Percentiles rank a stretch among this genome's conserved stretches.
Evolutionary conservation across 805 yeast species (phyloP).

Genomic region (Jamesozyma piceae): DNA sequence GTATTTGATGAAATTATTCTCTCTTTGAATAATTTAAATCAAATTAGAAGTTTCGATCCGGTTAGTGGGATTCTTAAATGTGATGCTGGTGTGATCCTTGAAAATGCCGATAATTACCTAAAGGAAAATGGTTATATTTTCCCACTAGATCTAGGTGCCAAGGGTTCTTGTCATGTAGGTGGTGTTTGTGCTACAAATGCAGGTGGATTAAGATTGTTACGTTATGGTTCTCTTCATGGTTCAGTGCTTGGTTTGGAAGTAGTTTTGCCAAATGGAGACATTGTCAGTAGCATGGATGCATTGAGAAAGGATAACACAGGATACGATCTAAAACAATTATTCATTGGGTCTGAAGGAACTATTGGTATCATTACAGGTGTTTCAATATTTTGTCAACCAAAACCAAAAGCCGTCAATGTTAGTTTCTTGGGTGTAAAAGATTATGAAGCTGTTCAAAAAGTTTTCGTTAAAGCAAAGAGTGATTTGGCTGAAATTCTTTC

Average conservation of each 20-base stretch:
- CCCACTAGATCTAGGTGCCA: slow-evolving; percentile 92
- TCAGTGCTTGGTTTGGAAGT: slow-evolving; percentile 84
- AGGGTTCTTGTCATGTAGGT: slow-evolving; percentile 93
- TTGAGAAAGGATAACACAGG: slow-evolving; percentile 94
- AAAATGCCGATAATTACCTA: slow-evolving; percentile 68
- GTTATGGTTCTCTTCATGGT: slow-evolving; percentile 91
- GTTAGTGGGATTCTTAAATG: slow-evolving; percentile 78
- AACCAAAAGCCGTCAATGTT: slow-evolving; percentile 79
- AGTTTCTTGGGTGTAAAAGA: slow-evolving; percentile 77
- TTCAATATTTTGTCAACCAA: slow-evolving; percentile 79
- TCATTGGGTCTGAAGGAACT: slow-evolving; percentile 92
- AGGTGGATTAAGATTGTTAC: slow-evolving; percentile 79
- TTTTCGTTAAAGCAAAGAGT: slow-evolving; percentile 66
- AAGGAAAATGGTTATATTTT: slow-evolving; percentile 80
- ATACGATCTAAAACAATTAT: slow-evolving; percentile 82
- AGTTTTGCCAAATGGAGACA: slow-evolving; percentile 83
- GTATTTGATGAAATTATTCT: slow-evolving; percentile 83
- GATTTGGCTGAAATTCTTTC: slow-evolving; percentile 80
- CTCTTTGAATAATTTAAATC: slow-evolving; percentile 60
- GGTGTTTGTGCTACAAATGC: slow-evolving; percentile 95
- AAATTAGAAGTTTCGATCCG: slow-evolving; percentile 70
- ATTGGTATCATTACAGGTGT: slow-evolving; percentile 86
- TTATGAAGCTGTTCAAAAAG: slow-evolving; percentile 75
- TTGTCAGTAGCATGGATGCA: slow-evolving; percentile 70
- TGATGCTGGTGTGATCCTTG: slow-evolving; percentile 87